Conservation (phyloP, 2,329 filamentous ascomycete species). For the Corynespora cassiicola region DNA sequence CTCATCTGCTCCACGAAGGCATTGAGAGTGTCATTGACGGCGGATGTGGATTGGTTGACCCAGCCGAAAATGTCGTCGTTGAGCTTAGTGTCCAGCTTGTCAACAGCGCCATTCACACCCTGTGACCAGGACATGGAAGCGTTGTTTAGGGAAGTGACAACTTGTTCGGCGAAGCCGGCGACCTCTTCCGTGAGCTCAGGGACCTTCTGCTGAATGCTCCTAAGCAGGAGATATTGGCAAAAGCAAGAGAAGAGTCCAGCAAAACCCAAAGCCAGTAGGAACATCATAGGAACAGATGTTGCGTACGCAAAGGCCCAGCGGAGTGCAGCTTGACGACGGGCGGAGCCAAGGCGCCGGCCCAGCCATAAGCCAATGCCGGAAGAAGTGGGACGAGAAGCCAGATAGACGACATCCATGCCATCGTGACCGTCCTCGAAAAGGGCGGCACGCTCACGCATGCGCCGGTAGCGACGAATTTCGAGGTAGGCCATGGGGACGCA, state of each 20-base stretch:
- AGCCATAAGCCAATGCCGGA: conserved; percentile 74
- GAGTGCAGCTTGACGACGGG: conserved; percentile 72
- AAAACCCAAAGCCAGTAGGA: conserved; percentile 81
- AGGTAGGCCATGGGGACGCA: conserved; percentile 81
- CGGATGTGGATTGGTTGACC: conserved; percentile 81
- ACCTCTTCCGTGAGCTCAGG: conserved; percentile 78
- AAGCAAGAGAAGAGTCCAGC: conserved; percentile 83
- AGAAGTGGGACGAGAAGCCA: conserved; percentile 81
- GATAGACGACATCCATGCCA: conserved; percentile 86
- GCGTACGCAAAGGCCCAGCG: conserved; percentile 88
- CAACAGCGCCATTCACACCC: conserved; percentile 76
- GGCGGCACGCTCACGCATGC: conserved; percentile 72
- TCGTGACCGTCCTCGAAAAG: conserved; percentile 75
- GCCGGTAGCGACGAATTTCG: conserved; percentile 79
- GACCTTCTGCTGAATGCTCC: conserved; percentile 74
- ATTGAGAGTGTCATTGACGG: conserved; percentile 86
- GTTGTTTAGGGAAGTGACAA: conserved; percentile 74
- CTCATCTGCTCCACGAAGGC: conserved; percentile 80
- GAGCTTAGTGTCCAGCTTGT: conserved; percentile 69
- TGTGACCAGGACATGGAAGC: conserved; percentile 79
- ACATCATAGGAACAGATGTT: conserved; percentile 84
- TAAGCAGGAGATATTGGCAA: conserved; percentile 82
- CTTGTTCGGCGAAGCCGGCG: conserved; percentile 78
- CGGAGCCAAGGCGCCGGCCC: conserved; percentile 68
- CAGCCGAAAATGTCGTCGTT: conserved; percentile 87